Base-by-base conservation (phyloP, 2,329 filamentous ascomycete species). In the Fusarium fracticaudum region DNA sequence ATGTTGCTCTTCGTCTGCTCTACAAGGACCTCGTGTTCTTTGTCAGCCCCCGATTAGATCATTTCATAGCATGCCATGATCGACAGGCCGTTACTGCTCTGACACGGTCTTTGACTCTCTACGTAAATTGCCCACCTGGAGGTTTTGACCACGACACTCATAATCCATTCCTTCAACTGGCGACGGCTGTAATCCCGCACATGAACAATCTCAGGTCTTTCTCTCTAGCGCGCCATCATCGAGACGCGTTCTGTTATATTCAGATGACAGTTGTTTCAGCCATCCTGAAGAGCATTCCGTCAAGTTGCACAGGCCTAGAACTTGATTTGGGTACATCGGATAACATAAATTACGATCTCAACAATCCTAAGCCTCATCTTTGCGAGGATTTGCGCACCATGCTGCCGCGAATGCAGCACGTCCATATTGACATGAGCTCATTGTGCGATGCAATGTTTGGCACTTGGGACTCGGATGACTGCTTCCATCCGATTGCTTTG, bases 391-490 rank as follows among this genome's bases (percentile, higher is more conserved):
- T 64, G 12, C 48, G 58, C 1, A 48, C n/a, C 9, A 1, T 70
- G 2, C 3, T 64, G 1, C 47, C 65, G 1, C 65, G 60, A 4
- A 55, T 70, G 65, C 50, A 64, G 2, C 53, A 70, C 13, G 53
- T 50, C 8, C 67, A 50, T 15, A 40, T 69, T 4, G 40, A 54
- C 8, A 31, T 64, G 22, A 20, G 17, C 20, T 29, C 14, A 29
- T 2, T 69, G 13, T 70, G 65, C 7, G 51, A 64, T 33, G 41
- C 31, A 15, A 22, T 64, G 9, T 55, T 69, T 14, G 65, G 67
- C 15, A 59, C 15, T 2, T 55, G 59, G 53, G 53, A 60, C 5
- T 26, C 11, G 1, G 10, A 37, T 11, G 7, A 26, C 4, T n/a
- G 6, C 31, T 69, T 45, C 13, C 38, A 50, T 15, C 50, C 57